Percentiles rank a stretch among this genome's conserved stretches.
These are phyloP conservation scores for Neocallimastix lanati DNA, from an alignment of 192 early-diverging fungal species.

Conservation along the genomic window DNA sequence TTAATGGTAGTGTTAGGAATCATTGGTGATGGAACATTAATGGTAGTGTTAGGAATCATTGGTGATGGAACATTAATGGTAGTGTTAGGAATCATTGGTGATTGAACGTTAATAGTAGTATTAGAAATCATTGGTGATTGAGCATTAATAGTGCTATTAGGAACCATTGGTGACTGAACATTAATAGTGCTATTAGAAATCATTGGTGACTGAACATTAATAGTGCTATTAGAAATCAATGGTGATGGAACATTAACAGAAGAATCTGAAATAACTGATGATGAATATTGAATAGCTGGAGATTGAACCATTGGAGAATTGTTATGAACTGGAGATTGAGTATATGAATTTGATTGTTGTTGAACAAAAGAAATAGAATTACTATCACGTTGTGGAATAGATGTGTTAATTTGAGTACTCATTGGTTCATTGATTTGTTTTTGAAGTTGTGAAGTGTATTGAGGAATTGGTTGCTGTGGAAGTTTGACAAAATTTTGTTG, in stretches of 20 bases:
- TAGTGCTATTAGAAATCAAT: no score
- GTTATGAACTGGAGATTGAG: not conserved
- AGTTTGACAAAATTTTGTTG: not conserved
- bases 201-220: not conserved
- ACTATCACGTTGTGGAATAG: not conserved
- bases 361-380: not conserved
- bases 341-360: not conserved
- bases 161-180: not conserved
- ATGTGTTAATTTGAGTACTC: not conserved
- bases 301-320: not conserved
- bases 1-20: no score
- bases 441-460: not conserved
- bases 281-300: not conserved
- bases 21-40: not conserved
- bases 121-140: not conserved
- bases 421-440: not conserved
- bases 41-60: not conserved
- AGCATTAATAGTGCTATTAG: no score
- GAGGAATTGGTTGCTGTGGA: not conserved
- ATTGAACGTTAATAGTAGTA: not conserved
- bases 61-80: no score
- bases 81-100: no score
- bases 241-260: not conserved
- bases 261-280: not conserved
- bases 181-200: not conserved